A percentile compares a stretch with the other conserved stretches of the same genome.
phyloP scores from a whole-genome alignment of 1,284 basidiomycete species.

The Cryptococcus amylolentus region DNA sequence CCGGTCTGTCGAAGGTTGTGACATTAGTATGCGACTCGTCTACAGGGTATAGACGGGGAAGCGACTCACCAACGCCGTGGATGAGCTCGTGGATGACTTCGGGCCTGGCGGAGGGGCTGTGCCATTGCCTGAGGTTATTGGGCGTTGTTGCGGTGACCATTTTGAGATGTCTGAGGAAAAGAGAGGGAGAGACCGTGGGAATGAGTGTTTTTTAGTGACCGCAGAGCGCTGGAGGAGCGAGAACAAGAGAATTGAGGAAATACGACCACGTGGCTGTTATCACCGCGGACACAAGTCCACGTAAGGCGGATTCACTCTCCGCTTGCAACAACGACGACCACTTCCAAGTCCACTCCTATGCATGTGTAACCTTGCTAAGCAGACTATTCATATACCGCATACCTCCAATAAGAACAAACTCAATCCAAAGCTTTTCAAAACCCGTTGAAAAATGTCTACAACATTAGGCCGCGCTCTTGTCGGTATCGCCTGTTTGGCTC shows the following conservation, averaged over 20 bases:
- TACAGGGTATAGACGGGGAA: neutral
- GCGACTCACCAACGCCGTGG: conserved; percentile 75
- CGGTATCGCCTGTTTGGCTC: conserved; percentile 27
- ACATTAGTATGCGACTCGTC: neutral
- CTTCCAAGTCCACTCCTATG: too few species aligned
- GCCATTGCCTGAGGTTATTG: conserved; percentile 47
- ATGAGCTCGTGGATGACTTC: conserved; percentile 85
- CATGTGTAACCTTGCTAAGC: too few species aligned
- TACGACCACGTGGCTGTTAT: neutral
- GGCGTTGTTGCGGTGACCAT: conserved; percentile 39
- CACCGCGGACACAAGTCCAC: neutral
- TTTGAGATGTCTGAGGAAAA: conserved; percentile 8
- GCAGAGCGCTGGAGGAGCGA: neutral
- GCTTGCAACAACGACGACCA: too few species aligned
- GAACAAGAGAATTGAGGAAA: conserved; percentile 6
- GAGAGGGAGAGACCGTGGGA: too few species aligned
- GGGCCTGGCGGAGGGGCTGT: conserved; percentile 65
- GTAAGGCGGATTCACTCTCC: too few species aligned
- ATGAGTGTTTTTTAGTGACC: too few species aligned
- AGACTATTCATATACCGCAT: too few species aligned
- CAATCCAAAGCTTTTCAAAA: too few species aligned
- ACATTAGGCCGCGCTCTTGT: conserved; percentile 27
- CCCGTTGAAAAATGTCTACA: conserved; percentile 8
- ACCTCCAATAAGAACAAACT: too few species aligned
- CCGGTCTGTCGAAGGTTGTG: conserved; percentile 60